A percentile compares a stretch with the other conserved stretches of the same genome.
Evolutionary conservation across 352 stramenopile species (phyloP).

Genomic region (Pythium rishiriense): DNA sequence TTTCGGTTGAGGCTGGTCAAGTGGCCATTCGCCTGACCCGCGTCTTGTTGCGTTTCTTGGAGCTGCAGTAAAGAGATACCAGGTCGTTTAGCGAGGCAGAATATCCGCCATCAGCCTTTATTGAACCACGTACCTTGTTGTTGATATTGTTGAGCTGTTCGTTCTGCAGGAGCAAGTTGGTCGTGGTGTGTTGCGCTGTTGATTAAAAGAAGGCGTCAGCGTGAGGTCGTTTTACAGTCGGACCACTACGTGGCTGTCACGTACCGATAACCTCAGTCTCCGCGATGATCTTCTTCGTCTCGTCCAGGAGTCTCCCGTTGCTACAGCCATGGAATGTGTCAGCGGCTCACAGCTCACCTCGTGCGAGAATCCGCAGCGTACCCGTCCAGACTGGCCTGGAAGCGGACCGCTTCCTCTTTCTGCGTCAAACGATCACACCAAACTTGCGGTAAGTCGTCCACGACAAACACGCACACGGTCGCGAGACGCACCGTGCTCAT

Average conservation of each 20-base stretch:
- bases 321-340: conserved; percentile 20
- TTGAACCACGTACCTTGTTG: conserved; percentile 53
- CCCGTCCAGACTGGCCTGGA: conserved; percentile 71
- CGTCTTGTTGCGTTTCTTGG: conserved; percentile 69
- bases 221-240: neutral
- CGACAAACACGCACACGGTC: neutral
- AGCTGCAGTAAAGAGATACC: conserved; percentile 32
- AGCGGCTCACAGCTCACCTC: neutral
- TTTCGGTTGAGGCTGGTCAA: conserved; percentile 84
- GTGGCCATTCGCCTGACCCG: conserved; percentile 62
- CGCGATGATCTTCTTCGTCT: conserved; percentile 69
- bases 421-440: conserved; percentile 20
- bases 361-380: conserved; percentile 13
- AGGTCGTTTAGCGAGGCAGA: neutral
- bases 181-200: conserved; percentile 62
- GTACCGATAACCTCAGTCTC: conserved; percentile 62
- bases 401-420: conserved; percentile 73
- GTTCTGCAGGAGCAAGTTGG: conserved; percentile 62
- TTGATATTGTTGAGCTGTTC: conserved; percentile 77
- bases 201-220: neutral
- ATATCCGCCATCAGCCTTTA: neutral
- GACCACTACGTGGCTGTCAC: neutral
- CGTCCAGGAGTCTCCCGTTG: conserved; percentile 66
- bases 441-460: too few relatives aligned
- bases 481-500: conserved; percentile 34